These are phyloP conservation scores for Linnemannia hyalina DNA, from an alignment of 192 early-diverging fungal genomes.

Conservation along the genomic window DNA sequence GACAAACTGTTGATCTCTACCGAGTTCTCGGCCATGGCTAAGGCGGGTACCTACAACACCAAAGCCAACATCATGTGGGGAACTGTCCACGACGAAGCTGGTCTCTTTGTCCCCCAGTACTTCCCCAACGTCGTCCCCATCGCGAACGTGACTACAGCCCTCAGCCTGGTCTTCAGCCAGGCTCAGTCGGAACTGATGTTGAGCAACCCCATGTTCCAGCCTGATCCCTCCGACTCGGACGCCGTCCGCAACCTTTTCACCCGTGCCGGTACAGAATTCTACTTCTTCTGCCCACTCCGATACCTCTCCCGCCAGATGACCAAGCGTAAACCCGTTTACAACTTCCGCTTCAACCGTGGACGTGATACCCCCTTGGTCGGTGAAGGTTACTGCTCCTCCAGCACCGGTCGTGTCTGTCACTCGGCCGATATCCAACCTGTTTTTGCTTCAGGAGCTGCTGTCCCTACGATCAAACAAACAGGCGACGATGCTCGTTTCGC, in stretches of 20 bases:
- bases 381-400: conserved; percentile 7
- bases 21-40: conserved; percentile 50
- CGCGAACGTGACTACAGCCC: background rate
- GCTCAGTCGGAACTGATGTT: background rate
- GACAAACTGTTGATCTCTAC: conserved; percentile 40
- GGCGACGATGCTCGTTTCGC: conserved; percentile 57
- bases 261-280: conserved; percentile 27
- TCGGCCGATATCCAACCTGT: conserved; percentile 41
- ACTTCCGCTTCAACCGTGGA: conserved; percentile 47
- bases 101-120: conserved; percentile 19
- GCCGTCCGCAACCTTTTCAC: conserved; percentile 22
- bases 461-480: conserved; percentile 9
- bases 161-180: background rate
- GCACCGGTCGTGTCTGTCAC: conserved; percentile 35
- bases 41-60: conserved; percentile 48
- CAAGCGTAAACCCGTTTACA: conserved; percentile 31
- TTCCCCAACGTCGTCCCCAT: conserved; percentile 27
- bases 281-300: conserved; percentile 40
- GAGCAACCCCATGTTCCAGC: conserved; percentile 5
- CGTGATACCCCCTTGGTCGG: conserved; percentile 16
- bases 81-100: conserved; percentile 36
- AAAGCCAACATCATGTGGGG: conserved; percentile 53
- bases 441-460: conserved; percentile 28
- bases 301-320: conserved; percentile 32
- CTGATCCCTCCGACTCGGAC: conserved; percentile 21